Conservation (phyloP, 768 basidiomycete species). For the Suillus fuscotomentosus region DNA sequence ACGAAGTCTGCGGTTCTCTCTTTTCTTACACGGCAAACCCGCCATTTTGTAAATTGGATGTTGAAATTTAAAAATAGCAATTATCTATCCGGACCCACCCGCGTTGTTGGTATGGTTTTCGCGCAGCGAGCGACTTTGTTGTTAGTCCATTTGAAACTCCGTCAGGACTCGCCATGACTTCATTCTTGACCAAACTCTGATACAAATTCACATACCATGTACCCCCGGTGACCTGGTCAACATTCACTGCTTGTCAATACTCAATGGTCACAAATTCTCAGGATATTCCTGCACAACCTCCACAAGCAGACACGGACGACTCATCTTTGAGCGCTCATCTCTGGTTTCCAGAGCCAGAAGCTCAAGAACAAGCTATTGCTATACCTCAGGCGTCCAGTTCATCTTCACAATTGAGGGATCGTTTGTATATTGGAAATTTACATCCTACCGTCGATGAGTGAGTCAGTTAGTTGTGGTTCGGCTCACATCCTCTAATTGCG, state of each 20-base stretch:
- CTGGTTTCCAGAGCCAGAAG: slow-evolving; percentile 32
- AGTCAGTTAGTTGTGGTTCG: slow-evolving; percentile 19
- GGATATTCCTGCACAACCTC: background rate
- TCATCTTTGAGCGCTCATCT: slow-evolving; percentile 17
- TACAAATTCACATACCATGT: background rate
- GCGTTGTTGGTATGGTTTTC: no score
- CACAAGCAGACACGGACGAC: background rate
- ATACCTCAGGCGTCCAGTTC: slow-evolving; percentile 17
- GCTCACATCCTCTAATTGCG: slow-evolving; percentile 12
- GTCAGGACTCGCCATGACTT: no score
- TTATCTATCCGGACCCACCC: no score
- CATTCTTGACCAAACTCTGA: background rate
- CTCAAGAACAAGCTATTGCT: slow-evolving; percentile 1
- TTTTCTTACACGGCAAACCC: no score
- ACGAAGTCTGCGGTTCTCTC: no score
- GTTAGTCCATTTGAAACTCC: no score
- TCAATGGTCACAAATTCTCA: slow-evolving; percentile 1
- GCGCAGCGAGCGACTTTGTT: no score
- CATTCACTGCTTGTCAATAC: background rate
- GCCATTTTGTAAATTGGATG: no score
- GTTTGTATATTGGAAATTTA: slow-evolving; percentile 89
- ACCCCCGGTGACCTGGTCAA: background rate
- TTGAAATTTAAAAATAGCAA: no score
- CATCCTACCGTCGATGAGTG: slow-evolving; percentile 87
- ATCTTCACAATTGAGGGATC: slow-evolving; percentile 52